Evolutionary conservation across 2,329 filamentous ascomycete genomes (phyloP).

Genomic region (Sarocladium kiliense): DNA sequence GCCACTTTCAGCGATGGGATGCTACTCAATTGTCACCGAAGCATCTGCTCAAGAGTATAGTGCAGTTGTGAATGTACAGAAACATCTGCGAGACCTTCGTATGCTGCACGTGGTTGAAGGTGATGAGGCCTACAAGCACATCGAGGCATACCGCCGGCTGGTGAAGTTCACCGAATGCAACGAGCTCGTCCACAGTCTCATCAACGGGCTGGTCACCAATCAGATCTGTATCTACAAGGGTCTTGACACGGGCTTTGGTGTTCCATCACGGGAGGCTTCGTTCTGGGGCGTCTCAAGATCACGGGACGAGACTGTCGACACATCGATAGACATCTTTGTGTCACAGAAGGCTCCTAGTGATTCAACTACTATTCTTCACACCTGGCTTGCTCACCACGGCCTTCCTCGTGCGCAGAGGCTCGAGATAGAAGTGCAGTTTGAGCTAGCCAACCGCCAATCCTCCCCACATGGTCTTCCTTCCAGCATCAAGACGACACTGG

Average conservation of each 20-base stretch:
- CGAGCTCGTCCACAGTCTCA: slow-evolving; percentile 20
- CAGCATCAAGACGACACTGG: slow-evolving; percentile 22
- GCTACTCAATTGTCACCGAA: slow-evolving; percentile 23
- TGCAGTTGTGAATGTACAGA: slow-evolving; percentile 24
- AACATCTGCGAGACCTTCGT: slow-evolving; percentile 23
- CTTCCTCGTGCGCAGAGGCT: slow-evolving; percentile 26
- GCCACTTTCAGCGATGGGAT: slow-evolving; percentile 21
- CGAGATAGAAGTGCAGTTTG: slow-evolving; percentile 24
- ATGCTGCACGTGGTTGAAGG: slow-evolving; percentile 26
- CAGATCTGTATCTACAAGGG: slow-evolving; percentile 25
- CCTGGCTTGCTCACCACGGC: slow-evolving; percentile 31
- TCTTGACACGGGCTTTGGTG: slow-evolving; percentile 29
- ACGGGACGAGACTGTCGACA: slow-evolving; percentile 11
- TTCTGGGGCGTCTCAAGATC: slow-evolving; percentile 29
- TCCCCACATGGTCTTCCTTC: slow-evolving; percentile 15
- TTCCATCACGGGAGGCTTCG: slow-evolving; percentile 21
- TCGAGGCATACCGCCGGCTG: slow-evolving; percentile 18
- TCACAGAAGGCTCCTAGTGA: slow-evolving; percentile 27
- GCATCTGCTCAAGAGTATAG: slow-evolving; percentile 22
- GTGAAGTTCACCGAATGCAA: slow-evolving; percentile 14
- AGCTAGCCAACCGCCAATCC: slow-evolving; percentile 12
- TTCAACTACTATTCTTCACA: slow-evolving; percentile 26
- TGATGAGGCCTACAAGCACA: slow-evolving; percentile 19
- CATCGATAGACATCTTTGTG: slow-evolving; percentile 27
- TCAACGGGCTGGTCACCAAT: slow-evolving; percentile 21